A percentile compares a stretch with the other conserved stretches of the same genome.
Evolutionary conservation across 805 yeast species (phyloP).

Genomic region (Schwanniomyces occidentalis): DNA sequence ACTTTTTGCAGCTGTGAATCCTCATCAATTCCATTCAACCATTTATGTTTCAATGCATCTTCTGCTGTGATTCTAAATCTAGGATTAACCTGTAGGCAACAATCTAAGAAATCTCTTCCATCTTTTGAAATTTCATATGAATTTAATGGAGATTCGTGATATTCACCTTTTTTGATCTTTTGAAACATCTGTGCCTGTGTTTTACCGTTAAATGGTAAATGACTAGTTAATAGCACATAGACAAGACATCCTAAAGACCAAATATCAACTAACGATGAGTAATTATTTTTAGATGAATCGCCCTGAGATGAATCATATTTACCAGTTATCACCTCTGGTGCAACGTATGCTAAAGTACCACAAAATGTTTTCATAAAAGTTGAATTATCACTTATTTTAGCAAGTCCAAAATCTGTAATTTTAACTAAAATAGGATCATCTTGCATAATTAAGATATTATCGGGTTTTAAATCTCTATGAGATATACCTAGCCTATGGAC

Average conservation of each 20-base stretch:
- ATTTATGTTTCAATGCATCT: slow-evolving; percentile 75
- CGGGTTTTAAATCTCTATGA: slow-evolving; percentile 97
- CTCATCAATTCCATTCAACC: slow-evolving; percentile 55
- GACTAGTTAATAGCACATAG: slow-evolving; percentile 89
- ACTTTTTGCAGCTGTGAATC: slow-evolving; percentile 32
- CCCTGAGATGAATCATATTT: slow-evolving; percentile 44
- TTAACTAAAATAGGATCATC: slow-evolving; percentile 92
- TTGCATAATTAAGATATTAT: slow-evolving; percentile 84
- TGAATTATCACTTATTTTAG: slow-evolving; percentile 82
- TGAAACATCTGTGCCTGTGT: slow-evolving; percentile 84
- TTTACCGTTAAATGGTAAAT: slow-evolving; percentile 90
- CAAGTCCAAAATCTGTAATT: slow-evolving; percentile 94
- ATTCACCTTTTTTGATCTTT: slow-evolving; percentile 75
- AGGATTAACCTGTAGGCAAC: slow-evolving; percentile 78
- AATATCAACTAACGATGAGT: slow-evolving; percentile 89
- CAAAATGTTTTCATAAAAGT: slow-evolving; percentile 94
- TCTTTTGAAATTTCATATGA: slow-evolving; percentile 63
- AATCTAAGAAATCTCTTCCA: slow-evolving; percentile 71
- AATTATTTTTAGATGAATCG: slow-evolving; percentile 30
- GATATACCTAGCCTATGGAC: slow-evolving; percentile 89
- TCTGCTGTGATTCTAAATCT: slow-evolving; percentile 68
- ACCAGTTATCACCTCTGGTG: slow-evolving; percentile 84
- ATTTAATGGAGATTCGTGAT: slow-evolving; percentile 72
- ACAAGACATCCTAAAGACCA: slow-evolving; percentile 97
- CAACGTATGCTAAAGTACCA: slow-evolving; percentile 95